A percentile compares a stretch with the other conserved stretches of the same genome.
Evolutionary conservation across 306 rosid genomes (phyloP).

Genomic region (Fragaria nilgerrensis): DNA sequence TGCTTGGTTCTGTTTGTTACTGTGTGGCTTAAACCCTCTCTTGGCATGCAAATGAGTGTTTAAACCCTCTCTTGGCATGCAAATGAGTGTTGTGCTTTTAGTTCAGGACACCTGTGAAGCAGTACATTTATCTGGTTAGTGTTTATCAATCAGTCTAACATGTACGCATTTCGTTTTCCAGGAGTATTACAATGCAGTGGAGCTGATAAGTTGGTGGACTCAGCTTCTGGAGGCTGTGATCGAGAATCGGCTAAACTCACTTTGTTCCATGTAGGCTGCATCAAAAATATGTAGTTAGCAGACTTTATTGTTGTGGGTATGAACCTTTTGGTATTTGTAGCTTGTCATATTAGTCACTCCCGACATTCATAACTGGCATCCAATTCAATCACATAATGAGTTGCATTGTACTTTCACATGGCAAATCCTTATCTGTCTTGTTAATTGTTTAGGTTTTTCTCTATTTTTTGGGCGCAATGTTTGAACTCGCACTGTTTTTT

Average conservation of each 20-base stretch:
- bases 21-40: not conserved
- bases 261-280: not conserved
- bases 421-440: not conserved
- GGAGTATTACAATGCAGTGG: not conserved
- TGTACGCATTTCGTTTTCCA: not conserved
- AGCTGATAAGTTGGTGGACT: not conserved
- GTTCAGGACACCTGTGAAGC: not conserved
- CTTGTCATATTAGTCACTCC: not conserved
- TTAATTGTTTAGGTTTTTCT: not conserved
- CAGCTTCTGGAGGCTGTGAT: not conserved
- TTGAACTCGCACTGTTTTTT: not conserved
- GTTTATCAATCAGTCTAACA: slow-evolving; percentile 1
- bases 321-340: not conserved
- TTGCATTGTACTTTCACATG: not conserved
- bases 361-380: not conserved
- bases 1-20: not conserved
- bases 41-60: not conserved
- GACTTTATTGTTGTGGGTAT: not conserved
- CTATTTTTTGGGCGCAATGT: not conserved
- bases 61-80: not conserved
- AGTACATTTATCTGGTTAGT: not conserved
- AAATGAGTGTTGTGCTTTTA: not conserved
- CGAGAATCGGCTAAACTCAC: not conserved
- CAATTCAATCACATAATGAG: not conserved
- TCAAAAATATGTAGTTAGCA: not conserved